A percentile compares a stretch with the other conserved stretches of the same genome.
phyloP scores from a whole-genome alignment of 805 yeast species.

The Metschnikowia baotianmanensis region DNA sequence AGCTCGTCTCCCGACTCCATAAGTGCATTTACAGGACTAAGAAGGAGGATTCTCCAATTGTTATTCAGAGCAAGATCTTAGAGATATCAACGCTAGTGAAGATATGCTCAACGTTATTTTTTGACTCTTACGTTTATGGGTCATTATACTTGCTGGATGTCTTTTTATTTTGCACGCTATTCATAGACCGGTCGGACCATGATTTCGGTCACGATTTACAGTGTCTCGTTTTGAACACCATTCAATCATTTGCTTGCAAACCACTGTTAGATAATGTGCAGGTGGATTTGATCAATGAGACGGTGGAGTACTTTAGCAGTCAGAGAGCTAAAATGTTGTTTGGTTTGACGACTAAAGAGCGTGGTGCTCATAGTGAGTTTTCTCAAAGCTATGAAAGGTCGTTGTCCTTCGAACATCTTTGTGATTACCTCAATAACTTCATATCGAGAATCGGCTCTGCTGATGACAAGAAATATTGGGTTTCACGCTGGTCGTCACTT shows the following conservation, averaged over 20 bases:
- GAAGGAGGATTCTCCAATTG: constrained; percentile 38
- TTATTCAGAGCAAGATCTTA: constrained; percentile 53
- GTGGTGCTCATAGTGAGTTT: constrained; percentile 32
- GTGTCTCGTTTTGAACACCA: constrained; percentile 59
- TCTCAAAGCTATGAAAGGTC: constrained; percentile 40
- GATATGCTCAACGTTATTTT: constrained; percentile 62
- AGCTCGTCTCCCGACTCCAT: constrained; percentile 56
- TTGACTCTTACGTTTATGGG: constrained; percentile 62
- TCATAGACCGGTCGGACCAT: constrained; percentile 49
- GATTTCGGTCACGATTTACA: constrained; percentile 62
- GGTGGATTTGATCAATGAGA: constrained; percentile 42
- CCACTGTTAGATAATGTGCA: constrained; percentile 44
- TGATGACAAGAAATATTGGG: constrained; percentile 53
- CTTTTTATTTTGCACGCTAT: constrained; percentile 61
- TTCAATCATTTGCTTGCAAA: constrained; percentile 65
- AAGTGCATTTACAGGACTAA: constrained; percentile 52
- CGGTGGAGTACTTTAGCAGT: constrained; percentile 50
- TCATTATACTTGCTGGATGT: constrained; percentile 71
- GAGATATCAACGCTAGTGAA: constrained; percentile 69
- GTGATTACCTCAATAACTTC: constrained; percentile 52
- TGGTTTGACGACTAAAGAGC: constrained; percentile 58
- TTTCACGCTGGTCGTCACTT: constrained; percentile 62
- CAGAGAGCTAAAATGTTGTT: constrained; percentile 67
- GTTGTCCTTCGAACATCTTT: constrained; percentile 54
- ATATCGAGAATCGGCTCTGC: constrained; percentile 48